A percentile compares a stretch with the other conserved stretches of the same genome.
Conservation (phyloP, 2,329 filamentous ascomycete genomes). For the Cytospora chrysosperma region DNA sequence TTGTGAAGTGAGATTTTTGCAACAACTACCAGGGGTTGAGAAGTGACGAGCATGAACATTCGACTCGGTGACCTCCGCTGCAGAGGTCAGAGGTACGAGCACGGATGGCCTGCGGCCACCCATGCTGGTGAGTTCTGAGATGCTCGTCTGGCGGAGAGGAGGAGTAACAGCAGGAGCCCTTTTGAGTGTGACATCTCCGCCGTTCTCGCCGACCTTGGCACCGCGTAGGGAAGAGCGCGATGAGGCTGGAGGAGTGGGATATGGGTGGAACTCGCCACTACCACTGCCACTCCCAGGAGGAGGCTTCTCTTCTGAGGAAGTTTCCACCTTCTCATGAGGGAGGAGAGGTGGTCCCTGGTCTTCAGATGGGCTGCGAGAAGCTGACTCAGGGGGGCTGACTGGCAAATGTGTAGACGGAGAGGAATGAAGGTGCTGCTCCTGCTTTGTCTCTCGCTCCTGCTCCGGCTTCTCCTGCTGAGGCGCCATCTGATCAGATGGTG, state of each 20-base stretch:
- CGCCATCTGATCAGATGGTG: conserved; percentile 32
- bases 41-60: conserved; percentile 66
- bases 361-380: conserved; percentile 26
- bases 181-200: conserved; percentile 38
- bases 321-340: conserved; percentile 39
- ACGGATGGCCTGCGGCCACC: conserved; percentile 45
- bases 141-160: conserved; percentile 43
- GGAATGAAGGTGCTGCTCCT: conserved; percentile 24
- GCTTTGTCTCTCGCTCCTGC: conserved; percentile 14
- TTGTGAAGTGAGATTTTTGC: conserved; percentile 50
- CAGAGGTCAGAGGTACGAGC: conserved; percentile 60
- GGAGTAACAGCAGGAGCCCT: conserved; percentile 36
- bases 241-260: conserved; percentile 60
- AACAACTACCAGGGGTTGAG: conserved; percentile 62
- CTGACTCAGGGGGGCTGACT: conserved; percentile 28
- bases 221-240: conserved; percentile 46
- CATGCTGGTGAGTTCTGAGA: conserved; percentile 43
- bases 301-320: conserved; percentile 32
- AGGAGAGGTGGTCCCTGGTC: conserved; percentile 36
- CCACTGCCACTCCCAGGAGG: conserved; percentile 31
- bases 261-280: conserved; percentile 40
- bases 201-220: conserved; percentile 41
- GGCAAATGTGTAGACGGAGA: conserved; percentile 28
- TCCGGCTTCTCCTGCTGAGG: conserved; percentile 26
- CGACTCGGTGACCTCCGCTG: conserved; percentile 55